These are phyloP conservation scores for Chenopodium berlandieri DNA, from an alignment of 148 eudicot species.

Conservation along the genomic window DNA sequence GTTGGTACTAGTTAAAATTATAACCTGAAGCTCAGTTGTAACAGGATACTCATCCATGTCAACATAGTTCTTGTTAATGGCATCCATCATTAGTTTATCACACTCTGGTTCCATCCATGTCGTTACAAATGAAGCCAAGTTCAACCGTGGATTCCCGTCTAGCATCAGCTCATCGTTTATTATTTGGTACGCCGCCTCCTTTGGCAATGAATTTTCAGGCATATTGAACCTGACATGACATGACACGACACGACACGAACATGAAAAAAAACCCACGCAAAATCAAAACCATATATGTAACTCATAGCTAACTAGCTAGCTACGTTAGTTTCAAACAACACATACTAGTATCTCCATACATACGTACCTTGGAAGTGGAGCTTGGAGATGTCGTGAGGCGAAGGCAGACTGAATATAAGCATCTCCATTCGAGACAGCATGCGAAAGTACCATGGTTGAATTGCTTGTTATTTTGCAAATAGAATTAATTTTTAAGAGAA, in stretches of 20 bases:
- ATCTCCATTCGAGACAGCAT: slow-evolving; percentile 1
- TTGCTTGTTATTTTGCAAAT: not conserved
- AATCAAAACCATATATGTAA: not conserved
- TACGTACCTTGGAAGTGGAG: slow-evolving; percentile 17
- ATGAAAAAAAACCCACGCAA: not conserved
- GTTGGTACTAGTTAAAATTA: too few species aligned
- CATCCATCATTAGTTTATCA: slow-evolving; percentile 39
- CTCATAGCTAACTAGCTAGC: not conserved
- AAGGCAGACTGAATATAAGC: slow-evolving; percentile 5
- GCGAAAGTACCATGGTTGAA: slow-evolving; percentile 19
- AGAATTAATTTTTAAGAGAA: not conserved
- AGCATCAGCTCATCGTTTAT: slow-evolving; percentile 43
- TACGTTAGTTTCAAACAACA: not conserved
- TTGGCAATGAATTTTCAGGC: slow-evolving; percentile 37
- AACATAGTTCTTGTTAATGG: slow-evolving; percentile 40
- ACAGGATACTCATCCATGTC: slow-evolving; percentile 48
- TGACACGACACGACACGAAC: not conserved
- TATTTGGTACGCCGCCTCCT: slow-evolving; percentile 43
- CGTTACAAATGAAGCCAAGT: slow-evolving; percentile 41
- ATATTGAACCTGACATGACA: slow-evolving; percentile 20
- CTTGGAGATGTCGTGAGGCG: slow-evolving; percentile 14
- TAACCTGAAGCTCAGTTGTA: slow-evolving; percentile 46
- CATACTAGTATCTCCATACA: not conserved
- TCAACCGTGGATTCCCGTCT: slow-evolving; percentile 37
- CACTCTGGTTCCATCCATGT: slow-evolving; percentile 53